Evolutionary conservation across 208 protist species (phyloP).

Genomic region (Trypanosoma cruzi): DNA sequence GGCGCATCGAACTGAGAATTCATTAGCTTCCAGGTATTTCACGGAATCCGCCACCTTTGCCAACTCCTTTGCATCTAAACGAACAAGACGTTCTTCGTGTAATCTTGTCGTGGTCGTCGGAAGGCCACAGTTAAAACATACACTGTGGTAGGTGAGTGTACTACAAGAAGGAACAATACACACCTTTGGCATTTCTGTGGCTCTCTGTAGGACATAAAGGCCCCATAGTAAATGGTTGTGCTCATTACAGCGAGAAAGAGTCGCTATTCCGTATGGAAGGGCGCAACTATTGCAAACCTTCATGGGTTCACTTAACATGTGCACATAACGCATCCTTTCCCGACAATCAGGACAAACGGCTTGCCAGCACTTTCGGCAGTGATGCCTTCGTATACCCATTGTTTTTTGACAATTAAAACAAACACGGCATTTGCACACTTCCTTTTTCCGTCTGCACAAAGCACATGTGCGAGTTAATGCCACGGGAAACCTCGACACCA

Average conservation of each 20-base stretch:
- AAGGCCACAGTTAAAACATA: conserved; percentile 51
- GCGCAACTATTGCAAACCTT: conserved; percentile 66
- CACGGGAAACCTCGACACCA: conserved; percentile 38
- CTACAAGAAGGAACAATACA: conserved; percentile 59
- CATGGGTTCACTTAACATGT: conserved; percentile 46
- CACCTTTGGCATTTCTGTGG: conserved; percentile 55
- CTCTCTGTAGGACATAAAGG: conserved; percentile 60
- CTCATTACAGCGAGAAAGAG: conserved; percentile 36
- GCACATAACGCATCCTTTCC: conserved; percentile 46
- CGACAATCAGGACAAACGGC: conserved; percentile 64
- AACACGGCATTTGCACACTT: conserved; percentile 45
- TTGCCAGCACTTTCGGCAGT: conserved; percentile 77
- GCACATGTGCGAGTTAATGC: conserved; percentile 38
- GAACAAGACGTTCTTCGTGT: conserved; percentile 57
- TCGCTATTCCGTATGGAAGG: conserved; percentile 52
- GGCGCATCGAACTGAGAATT: conserved; percentile 35
- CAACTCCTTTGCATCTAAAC: conserved; percentile 29
- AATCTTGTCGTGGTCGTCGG: conserved; percentile 69
- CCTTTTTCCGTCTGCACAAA: conserved; percentile 45
- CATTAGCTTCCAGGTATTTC: conserved; percentile 45
- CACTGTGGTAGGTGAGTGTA: conserved; percentile 41
- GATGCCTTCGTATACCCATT: conserved; percentile 45
- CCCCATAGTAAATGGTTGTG: conserved; percentile 61
- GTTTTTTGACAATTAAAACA: conserved; percentile 44
- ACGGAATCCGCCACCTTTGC: conserved; percentile 34